These are phyloP conservation scores for Arachis stenosperma DNA, from an alignment of 306 rosid species.

Conservation along the genomic window DNA sequence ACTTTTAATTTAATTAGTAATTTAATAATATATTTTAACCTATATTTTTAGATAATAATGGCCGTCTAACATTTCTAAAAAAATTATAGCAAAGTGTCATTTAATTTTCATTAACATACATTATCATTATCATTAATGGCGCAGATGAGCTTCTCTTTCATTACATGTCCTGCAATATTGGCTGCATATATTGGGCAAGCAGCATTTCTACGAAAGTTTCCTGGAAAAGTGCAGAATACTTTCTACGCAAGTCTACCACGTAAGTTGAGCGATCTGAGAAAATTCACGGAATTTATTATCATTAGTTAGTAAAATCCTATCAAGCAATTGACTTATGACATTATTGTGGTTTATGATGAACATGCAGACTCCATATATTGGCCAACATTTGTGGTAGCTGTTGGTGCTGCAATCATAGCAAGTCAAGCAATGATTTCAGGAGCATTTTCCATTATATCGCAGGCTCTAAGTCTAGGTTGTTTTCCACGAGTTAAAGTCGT, in stretches of 20 bases:
- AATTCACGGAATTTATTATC: neutral
- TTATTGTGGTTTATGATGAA: neutral
- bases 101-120: too few relatives aligned
- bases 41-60: too few relatives aligned
- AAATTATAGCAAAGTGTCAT: too few relatives aligned
- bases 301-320: neutral
- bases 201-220: conserved; percentile 45
- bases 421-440: conserved; percentile 95
- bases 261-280: conserved; percentile 13
- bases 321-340: neutral
- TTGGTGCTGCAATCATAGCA: conserved; percentile 80
- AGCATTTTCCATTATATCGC: conserved; percentile 74
- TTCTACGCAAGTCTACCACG: conserved; percentile 52
- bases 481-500: conserved; percentile 83
- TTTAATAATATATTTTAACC: too few relatives aligned
- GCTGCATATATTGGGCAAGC: conserved; percentile 50
- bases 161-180: conserved; percentile 45
- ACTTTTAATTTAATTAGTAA: too few relatives aligned
- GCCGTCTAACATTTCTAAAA: too few relatives aligned
- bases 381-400: conserved; percentile 85
- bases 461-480: conserved; percentile 72
- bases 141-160: conserved; percentile 50
- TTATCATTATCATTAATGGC: neutral
- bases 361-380: conserved; percentile 67
- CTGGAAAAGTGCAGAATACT: conserved; percentile 38